Base-by-base conservation (phyloP, 495 filamentous ascomycete species). In the Terfezia claveryi region DNA sequence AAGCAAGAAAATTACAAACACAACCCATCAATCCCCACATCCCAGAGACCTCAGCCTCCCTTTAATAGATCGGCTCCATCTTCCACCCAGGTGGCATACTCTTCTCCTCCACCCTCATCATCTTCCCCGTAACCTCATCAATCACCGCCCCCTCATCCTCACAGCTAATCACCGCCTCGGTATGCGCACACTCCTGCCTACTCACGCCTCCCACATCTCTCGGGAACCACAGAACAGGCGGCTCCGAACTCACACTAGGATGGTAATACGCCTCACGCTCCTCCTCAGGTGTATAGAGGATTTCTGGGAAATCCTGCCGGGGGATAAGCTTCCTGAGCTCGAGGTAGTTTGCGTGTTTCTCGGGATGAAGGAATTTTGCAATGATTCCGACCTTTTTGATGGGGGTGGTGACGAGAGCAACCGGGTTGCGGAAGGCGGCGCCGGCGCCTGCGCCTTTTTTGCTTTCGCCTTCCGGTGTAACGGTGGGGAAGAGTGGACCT, bases 161-260 rank as follows among this genome's bases (percentile, higher is more conserved):
- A 59, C 86, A 87, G 4, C 77, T 74, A 51, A 94, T 82, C 44
- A 83, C 80, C 57, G 74, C 75, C 59, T 71, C 69, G 14, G 80
- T 83, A 62, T 87, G 81, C 16, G 70, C 70, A 50, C 87, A 71
- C 71, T 94, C 88, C 68, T 88, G 80, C 66, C 72, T 73, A 46
- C 78, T 83, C 44, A 94, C 73, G 51, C 88, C 88, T 55, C 80
- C 71, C 1, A 73, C 67, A 62, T 95, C 88, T 51, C 74, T 72
- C 7, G 87, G 84, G 55, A 95, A 80, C 88, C 88, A 94, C 32
- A 95, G 72, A 41, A 88, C 67, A 23, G 85, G 83, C 1, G 79
- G 72, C 55, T 70, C 64, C 10, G 78, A 72, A 10, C 61, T 76
- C 56, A 92, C 75, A 7, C 78, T 71, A 2, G 88, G 87, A 53